phyloP scores from a whole-genome alignment of 2,329 filamentous ascomycete genomes.

The Emmonsia crescens region DNA sequence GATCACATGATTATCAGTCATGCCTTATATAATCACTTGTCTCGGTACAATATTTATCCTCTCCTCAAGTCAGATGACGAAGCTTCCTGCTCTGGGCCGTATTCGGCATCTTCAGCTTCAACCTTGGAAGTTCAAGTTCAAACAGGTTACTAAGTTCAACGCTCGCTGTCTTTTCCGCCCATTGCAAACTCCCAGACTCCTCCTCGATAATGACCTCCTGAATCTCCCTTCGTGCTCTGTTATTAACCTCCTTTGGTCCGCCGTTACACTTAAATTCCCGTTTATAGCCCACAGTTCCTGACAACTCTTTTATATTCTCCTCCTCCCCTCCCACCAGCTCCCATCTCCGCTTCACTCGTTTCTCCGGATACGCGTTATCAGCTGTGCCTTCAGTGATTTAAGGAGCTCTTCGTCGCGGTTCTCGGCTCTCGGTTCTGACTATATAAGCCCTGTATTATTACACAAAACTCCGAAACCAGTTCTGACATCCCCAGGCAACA shows the following conservation, averaged over 20 bases:
- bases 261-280: neutral
- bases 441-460: neutral
- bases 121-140: neutral
- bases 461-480: neutral
- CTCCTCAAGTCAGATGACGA: neutral
- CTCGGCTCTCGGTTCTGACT: neutral
- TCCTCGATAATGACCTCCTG: neutral
- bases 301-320: neutral
- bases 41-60: neutral
- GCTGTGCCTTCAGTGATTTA: neutral
- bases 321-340: neutral
- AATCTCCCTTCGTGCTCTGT: neutral
- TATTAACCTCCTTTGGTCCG: neutral
- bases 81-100: neutral
- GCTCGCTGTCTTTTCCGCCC: neutral
- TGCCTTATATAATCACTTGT: neutral
- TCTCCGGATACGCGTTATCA: neutral
- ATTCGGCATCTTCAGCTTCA: neutral
- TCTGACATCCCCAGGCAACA: neutral
- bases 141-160: neutral
- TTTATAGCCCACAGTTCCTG: neutral
- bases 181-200: neutral
- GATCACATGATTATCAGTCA: neutral
- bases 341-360: neutral
- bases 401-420: neutral